Base-by-base conservation (phyloP, 164 flowering plant genomes). In the Kingdonia uniflora region DNA sequence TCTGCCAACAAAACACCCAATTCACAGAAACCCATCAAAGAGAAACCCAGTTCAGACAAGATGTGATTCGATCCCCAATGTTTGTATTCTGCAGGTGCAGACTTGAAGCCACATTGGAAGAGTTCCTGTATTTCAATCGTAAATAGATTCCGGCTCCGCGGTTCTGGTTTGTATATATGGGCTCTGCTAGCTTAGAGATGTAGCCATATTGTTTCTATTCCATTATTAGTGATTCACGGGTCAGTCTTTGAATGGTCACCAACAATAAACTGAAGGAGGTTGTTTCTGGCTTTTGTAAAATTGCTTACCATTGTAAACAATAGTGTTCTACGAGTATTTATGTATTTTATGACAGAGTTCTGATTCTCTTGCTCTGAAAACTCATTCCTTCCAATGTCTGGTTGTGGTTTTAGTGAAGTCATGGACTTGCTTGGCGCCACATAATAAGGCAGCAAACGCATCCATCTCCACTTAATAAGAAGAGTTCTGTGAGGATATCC, bases 11-110 rank as follows among this genome's bases (percentile, higher is more conserved):
- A 56, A 51, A 61, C 68, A 26, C 55, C 74, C 0, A 40, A 52
- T 51, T 54, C 72, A 44, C 70, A 67, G 40, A 76, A 68, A 59
- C 57, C 67, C 19, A 33, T 33, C 8, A 76, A 65, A 70, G 79
- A 72, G 48, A 74, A 58, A 46, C 17, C 69, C 21, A 74, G 69
- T 33, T 6, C 43, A 11, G 57, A 61, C 26, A 62, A 63, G 45
- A 46, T 65, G 48, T 19, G 65, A 69, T 51, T 56, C 65, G 14
- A 66, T 57, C 48, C 42, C 70, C 3, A 21, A n/a, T n/a, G n/a
- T n/a, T 29, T 68, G 44, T 67, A 66, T 53, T 19, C 66, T 45
- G 58, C 57, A 67, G 52, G 35, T 55, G 52, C 59, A 55, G 56
- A 42, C 43, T 19, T 24, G 46, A 38, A 33, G 14, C 41, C 19